Evolutionary conservation across 805 yeast genomes (phyloP), one percentile per base, ranked within the genome.

Genomic region (Starmerella potacharoeniae): DNA sequence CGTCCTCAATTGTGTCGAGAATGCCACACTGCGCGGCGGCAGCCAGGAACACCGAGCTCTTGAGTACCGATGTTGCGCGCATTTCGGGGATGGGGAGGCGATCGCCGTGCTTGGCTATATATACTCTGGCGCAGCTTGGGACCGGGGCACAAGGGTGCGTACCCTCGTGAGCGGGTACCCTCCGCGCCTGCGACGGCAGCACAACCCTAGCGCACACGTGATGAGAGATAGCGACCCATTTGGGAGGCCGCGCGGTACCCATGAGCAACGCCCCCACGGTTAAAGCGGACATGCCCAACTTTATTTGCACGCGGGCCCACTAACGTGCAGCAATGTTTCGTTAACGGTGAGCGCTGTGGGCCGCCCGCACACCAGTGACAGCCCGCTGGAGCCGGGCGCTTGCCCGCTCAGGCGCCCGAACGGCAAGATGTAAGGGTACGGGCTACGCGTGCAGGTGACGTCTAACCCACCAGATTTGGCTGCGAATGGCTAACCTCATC

Each of bases 1-100:
- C 56, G n/a, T 60, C 59, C 48, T 58, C 58, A 35, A 61, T 39
- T 22, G 41, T 36, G 41, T 58, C 64, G 28, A 61, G 22, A 31
- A 61, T 11, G 34, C 60, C 60, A 30, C 58, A 46, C 40, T 58
- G 57, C 36, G 40, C 63, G 9, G 59, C 39, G 7, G 63, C 53
- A 6, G 60, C 63, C 17, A 58, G 45, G 22, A 50, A 34, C 8
- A 60, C 45, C 6, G 58, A 54, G 31, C 53, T 44, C 42, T 55
- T 29, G 7, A 59, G 9, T 14, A 37, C 36, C 16, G 50, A 35
- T 16, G 44, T 34, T 17, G 49, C 40, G 16, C 51, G 58, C 58
- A 56, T 56, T 34, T 33, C 11, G 22, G 22, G 22, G 22, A 22
- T 22, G 22, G 22, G 22, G 41, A 7, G n/a, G 41, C 17, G 41